Conservation (phyloP, 805 yeast genomes). For the Yarrowia alimentaria region DNA sequence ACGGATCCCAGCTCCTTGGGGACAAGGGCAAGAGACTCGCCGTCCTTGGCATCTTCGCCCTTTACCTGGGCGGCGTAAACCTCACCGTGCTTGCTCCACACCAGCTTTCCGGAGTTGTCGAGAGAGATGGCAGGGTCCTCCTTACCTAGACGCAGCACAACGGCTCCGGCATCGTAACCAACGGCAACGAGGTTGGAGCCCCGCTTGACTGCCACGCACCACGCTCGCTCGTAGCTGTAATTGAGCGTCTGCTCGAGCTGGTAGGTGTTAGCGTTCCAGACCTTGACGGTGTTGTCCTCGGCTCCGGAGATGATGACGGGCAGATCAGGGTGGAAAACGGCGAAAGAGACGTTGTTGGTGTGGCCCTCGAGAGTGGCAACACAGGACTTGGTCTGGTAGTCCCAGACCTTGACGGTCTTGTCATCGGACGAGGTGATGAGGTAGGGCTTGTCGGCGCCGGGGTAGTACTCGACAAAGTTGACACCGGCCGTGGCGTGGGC, state of each 20-base stretch:
- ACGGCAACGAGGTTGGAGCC: conserved; percentile 78
- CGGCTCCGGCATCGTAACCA: conserved; percentile 93
- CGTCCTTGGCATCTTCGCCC: conserved; percentile 71
- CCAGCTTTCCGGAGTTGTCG: conserved; percentile 89
- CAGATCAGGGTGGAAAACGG: conserved; percentile 95
- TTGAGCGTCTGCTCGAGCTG: conserved; percentile 88
- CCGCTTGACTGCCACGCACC: conserved; percentile 84
- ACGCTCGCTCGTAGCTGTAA: conserved; percentile 90
- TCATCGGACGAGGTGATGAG: conserved; percentile 90
- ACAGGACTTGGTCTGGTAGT: conserved; percentile 93
- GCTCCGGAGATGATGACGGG: conserved; percentile 95
- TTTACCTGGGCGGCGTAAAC: conserved; percentile 80
- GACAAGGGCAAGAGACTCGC: conserved; percentile 71
- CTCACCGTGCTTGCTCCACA: conserved; percentile 89
- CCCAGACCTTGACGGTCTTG: conserved; percentile 86
- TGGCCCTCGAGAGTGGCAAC: conserved; percentile 95
- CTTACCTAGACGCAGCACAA: conserved; percentile 84
- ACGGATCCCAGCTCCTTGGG: conserved; percentile 92
- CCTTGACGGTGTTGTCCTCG: conserved; percentile 89
- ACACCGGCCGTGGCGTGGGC: conserved; percentile 95
- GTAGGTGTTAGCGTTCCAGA: conserved; percentile 95
- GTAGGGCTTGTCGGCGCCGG: conserved; percentile 96
- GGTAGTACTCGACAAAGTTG: conserved; percentile 94
- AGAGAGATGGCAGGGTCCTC: conserved; percentile 92
- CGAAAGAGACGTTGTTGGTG: conserved; percentile 90